Evolutionary conservation across 345 rosid species (phyloP), one percentile per base, ranked within the genome.

Genomic region (Acer negundo): DNA sequence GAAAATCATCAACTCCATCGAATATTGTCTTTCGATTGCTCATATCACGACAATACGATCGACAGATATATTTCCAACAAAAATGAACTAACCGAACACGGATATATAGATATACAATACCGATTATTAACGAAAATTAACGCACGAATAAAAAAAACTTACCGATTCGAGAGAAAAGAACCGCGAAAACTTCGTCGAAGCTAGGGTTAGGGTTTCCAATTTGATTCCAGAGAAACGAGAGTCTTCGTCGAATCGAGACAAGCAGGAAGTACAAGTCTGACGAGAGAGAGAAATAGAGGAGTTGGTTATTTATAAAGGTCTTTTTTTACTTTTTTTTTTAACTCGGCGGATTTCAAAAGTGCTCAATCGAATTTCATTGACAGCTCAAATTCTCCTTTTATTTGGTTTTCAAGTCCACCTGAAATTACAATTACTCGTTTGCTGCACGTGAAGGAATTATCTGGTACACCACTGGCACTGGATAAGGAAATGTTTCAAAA

Each of bases 331-430:
- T 2, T 47, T 38, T 3, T 0, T 31, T 2, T 35, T 4, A 5
- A 20, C 13, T 15, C 38, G 76, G 75, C 84, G 85, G 85, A 80
- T 68, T 78, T 70, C 55, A 78, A 77, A 22, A 22, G 58, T 53
- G 17, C 11, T 23, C 53, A 56, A 72, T 69, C 24, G 63, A 56
- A 56, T 35, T 56, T 71, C 53, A 53, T 62, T 62, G 12, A 7
- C 35, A 64, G 6, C 42, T 22, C 9, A 13, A 24, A 51, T 4
- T 35, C 4, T 22, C 7, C 31, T 24, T 17, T 20, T 1, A 69
- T 55, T 61, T 66, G n/a, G 23, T 77, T 53, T 84, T 84, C 70
- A 62, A 53, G 77, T 81, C 84, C 84, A 83, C 28, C 23, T 31
- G 3, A 42, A 55, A 6, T 35, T 42, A 9, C 10, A 47, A 73